Evolutionary conservation across 352 stramenopile species (phyloP).

Genomic region (Phytophthora ramorum): DNA sequence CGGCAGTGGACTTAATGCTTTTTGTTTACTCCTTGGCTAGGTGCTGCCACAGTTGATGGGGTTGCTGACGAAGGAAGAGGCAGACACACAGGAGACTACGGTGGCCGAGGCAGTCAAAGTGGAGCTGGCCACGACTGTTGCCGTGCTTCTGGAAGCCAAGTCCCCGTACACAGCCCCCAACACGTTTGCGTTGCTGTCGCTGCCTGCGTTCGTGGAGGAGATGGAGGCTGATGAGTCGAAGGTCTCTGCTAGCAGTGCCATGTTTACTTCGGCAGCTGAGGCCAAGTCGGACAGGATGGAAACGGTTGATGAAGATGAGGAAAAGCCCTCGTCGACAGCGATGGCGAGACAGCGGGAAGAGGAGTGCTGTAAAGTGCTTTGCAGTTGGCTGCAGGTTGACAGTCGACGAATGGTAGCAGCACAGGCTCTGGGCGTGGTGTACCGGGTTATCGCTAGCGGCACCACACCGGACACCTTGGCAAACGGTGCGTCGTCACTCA

Average conservation of each 20-base stretch:
- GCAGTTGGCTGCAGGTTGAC: conserved; percentile 43
- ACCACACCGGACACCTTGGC: conserved; percentile 16
- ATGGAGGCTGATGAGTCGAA: conserved; percentile 49
- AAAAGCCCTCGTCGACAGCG: conserved; percentile 29
- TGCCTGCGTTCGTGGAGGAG: conserved; percentile 67
- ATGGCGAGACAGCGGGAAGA: conserved; percentile 37
- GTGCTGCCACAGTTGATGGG: conserved; percentile 53
- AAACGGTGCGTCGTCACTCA: conserved; percentile 29
- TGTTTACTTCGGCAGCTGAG: conserved; percentile 19
- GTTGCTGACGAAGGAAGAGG: conserved; percentile 41
- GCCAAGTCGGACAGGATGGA: conserved; percentile 31
- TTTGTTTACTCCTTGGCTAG: conserved; percentile 16
- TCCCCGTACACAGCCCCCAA: conserved; percentile 45
- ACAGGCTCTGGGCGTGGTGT: conserved; percentile 47
- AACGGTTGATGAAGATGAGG: conserved; percentile 39
- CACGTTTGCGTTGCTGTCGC: conserved; percentile 55
- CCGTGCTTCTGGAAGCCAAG: conserved; percentile 63
- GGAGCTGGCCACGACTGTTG: conserved; percentile 63
- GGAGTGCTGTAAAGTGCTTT: conserved; percentile 50
- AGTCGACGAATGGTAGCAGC: conserved; percentile 43
- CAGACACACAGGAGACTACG: conserved; percentile 8
- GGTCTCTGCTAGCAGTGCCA: conserved; percentile 11
- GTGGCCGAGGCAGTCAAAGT: conserved; percentile 55
- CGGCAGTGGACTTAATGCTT: not conserved
- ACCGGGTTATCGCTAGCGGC: conserved; percentile 36